Base-by-base conservation (phyloP, 2,329 filamentous ascomycete genomes). In the Aspergillus latus region DNA sequence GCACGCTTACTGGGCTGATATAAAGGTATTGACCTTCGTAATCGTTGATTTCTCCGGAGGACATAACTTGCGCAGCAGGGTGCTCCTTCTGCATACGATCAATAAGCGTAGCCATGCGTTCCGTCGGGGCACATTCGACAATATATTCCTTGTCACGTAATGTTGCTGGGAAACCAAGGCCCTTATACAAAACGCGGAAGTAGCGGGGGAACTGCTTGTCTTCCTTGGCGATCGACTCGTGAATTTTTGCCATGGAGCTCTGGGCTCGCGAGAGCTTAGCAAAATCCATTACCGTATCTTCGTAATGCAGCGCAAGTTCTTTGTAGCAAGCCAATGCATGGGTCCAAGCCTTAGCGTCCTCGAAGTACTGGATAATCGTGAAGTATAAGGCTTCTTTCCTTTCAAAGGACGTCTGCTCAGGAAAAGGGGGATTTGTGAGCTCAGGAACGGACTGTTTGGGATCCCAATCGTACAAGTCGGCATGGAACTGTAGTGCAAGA, bases 281-380 rank as follows among this genome's bases (percentile, higher is more conserved):
- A 66, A 96, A 97, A 74, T 99, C 94, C 72, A 92, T 96, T 0
- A 89, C 77, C 58, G 92, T 96, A 63, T 83, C 85, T 76, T 96
- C 92, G 70, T 97, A 99, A 73, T 97, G 92, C n/a, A 80, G 76
- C 47, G 92, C 89, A 50, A 99, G 85, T 74, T 99, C 93, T 69
- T 89, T 89, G 74, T 99, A 97, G 2, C 90, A 90, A 5, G 86
- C 83, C 42, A 99, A 77, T 1, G 92, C 93, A 71, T 90, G 90
- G 66, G 89, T 88, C 93, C 93, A 97, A 0, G 91, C 91, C 69
- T 91, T 88, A n/a, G 92, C 92, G 58, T 95, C 91, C 69, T 97
- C 93, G 62, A 94, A 97, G 70, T 93, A 83, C 72, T 92, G 92
- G 71, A 97, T 96, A 82, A 97, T 96, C 63, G 92, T 85, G 67